Conservation (phyloP, 1,284 basidiomycete species). For the Ustilago trichophora region DNA sequence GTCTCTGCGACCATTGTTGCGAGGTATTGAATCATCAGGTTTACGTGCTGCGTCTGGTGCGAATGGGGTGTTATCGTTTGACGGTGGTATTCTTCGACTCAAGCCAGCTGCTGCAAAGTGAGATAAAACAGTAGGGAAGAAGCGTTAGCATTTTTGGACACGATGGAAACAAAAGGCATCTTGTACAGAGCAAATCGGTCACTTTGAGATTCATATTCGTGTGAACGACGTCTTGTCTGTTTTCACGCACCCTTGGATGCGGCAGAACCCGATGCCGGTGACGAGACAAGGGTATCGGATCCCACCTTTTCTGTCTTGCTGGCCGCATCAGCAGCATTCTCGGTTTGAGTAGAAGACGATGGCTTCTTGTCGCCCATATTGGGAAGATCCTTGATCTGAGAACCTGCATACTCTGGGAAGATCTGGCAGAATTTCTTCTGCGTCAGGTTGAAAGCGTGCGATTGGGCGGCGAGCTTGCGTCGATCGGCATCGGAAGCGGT, state of each 20-base stretch:
- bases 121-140: too few species aligned
- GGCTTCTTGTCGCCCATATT: conserved; percentile 60
- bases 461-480: conserved; percentile 77
- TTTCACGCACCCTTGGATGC: conserved; percentile 36
- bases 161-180: too few species aligned
- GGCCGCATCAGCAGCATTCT: neutral
- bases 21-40: conserved; percentile 10
- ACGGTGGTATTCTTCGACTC: too few species aligned
- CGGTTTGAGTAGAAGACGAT: neutral
- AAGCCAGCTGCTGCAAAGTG: too few species aligned
- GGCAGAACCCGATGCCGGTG: conserved; percentile 36
- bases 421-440: conserved; percentile 75
- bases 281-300: conserved; percentile 31
- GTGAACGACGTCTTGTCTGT: too few species aligned
- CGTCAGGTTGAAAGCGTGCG: conserved; percentile 83
- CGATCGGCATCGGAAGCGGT: conserved; percentile 83
- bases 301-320: conserved; percentile 41
- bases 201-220: too few species aligned
- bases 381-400: conserved; percentile 50
- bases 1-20: conserved; percentile 26
- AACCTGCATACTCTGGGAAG: conserved; percentile 58
- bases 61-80: too few species aligned
- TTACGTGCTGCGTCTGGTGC: neutral
- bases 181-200: too few species aligned
- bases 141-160: too few species aligned